Evolutionary conservation across 2,329 filamentous ascomycete genomes (phyloP).

Genomic region (Fusarium equiseti): DNA sequence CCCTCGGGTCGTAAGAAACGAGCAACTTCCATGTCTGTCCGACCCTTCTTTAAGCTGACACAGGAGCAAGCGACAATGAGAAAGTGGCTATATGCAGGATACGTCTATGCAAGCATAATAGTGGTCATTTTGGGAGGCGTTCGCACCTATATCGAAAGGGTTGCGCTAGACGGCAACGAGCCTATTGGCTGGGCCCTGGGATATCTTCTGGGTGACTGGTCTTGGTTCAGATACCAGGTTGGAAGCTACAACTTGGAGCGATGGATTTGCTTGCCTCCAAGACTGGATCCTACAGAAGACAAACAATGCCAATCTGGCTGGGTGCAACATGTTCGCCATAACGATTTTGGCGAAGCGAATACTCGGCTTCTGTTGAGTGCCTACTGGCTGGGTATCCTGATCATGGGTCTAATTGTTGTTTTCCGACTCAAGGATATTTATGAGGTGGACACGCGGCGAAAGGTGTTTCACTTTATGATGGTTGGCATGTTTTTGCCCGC

Average conservation of each 20-base stretch:
- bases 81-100: conserved; percentile 86
- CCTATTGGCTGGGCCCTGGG: conserved; percentile 93
- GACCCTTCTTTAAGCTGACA: conserved; percentile 84
- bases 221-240: conserved; percentile 77
- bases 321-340: conserved; percentile 73
- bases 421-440: conserved; percentile 79
- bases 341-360: conserved; percentile 79
- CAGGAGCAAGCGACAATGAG: conserved; percentile 78
- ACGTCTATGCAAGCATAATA: conserved; percentile 78
- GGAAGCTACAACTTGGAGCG: conserved; percentile 74
- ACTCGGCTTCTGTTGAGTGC: conserved; percentile 80
- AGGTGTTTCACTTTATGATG: conserved; percentile 99
- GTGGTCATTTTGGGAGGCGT: conserved; percentile 77
- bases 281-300: conserved; percentile 46
- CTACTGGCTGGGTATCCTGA: conserved; percentile 80
- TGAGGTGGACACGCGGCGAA: conserved; percentile 94
- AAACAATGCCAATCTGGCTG: conserved; percentile 66
- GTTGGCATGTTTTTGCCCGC: conserved; percentile 93
- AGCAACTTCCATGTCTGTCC: conserved; percentile 71
- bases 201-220: conserved; percentile 86
- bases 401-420: conserved; percentile 78
- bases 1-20: conserved; percentile 75
- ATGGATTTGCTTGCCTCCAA: conserved; percentile 80
- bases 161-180: conserved; percentile 78
- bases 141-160: conserved; percentile 73